A percentile compares a stretch with the other conserved stretches of the same genome.
Evolutionary conservation across 2,329 filamentous ascomycete species (phyloP).

Genomic region (Fonsecaea erecta): DNA sequence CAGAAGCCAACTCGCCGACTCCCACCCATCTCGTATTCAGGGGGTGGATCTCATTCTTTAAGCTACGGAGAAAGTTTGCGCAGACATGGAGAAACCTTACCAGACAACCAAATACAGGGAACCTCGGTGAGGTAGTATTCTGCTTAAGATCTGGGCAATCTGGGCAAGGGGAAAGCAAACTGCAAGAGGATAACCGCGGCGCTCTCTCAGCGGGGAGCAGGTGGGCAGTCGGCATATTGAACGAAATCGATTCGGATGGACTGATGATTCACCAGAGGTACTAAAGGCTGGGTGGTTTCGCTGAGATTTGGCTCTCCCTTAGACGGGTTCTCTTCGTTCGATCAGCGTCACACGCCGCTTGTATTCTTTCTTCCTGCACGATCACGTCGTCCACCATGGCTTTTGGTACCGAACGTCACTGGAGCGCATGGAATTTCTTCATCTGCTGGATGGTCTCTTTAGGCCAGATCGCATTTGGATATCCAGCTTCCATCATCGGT

Average conservation of each 20-base stretch:
- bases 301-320: neutral
- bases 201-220: neutral
- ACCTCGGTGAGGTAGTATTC: neutral
- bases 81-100: neutral
- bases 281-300: neutral
- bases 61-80: neutral
- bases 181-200: conserved; percentile 3
- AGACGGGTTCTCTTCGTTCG: neutral
- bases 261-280: neutral
- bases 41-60: neutral
- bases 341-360: neutral
- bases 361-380: neutral
- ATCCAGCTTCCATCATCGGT: conserved; percentile 27
- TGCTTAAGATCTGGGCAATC: neutral
- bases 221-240: neutral
- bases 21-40: neutral
- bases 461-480: conserved; percentile 28
- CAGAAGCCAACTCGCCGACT: neutral
- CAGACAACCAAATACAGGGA: neutral
- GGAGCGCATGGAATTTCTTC: conserved; percentile 24
- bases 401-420: conserved; percentile 7
- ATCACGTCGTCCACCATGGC: conserved; percentile 1
- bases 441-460: conserved; percentile 27
- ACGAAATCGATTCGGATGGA: neutral
- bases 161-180: neutral